Evolutionary conservation across 2,329 filamentous ascomycete species (phyloP).

Genomic region (Ophiostoma novo-ulmi): DNA sequence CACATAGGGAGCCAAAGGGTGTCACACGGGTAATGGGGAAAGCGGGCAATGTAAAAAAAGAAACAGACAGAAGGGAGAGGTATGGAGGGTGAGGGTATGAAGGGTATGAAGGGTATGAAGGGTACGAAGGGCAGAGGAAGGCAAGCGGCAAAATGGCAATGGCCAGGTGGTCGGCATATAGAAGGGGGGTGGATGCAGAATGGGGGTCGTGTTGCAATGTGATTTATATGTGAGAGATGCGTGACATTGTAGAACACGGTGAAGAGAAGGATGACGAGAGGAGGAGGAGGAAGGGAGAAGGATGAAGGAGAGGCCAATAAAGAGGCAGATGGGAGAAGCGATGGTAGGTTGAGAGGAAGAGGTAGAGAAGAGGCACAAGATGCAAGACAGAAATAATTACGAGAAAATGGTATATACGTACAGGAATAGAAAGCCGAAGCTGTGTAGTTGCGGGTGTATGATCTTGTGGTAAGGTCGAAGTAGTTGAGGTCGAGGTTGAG

Average conservation of each 20-base stretch:
- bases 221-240: background rate
- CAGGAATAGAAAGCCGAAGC: background rate
- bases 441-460: background rate
- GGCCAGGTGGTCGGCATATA: background rate
- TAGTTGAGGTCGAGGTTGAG: background rate
- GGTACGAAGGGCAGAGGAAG: conserved; percentile 1
- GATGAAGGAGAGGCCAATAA: background rate
- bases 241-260: background rate
- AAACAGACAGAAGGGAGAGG: conserved; percentile 19
- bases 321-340: background rate
- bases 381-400: background rate
- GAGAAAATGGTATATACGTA: background rate
- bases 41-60: conserved; percentile 19
- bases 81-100: conserved; percentile 9
- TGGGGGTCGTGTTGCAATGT: background rate
- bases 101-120: background rate
- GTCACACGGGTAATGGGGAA: conserved; percentile 15
- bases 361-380: background rate
- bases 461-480: background rate
- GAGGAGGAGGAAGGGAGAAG: background rate
- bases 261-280: background rate
- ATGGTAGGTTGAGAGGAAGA: background rate
- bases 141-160: conserved; percentile 8
- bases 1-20: conserved; percentile 18
- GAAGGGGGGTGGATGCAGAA: conserved; percentile 9